These are phyloP conservation scores for Wickerhamiella azyma DNA, from an alignment of 805 yeast genomes.

Conservation along the genomic window DNA sequence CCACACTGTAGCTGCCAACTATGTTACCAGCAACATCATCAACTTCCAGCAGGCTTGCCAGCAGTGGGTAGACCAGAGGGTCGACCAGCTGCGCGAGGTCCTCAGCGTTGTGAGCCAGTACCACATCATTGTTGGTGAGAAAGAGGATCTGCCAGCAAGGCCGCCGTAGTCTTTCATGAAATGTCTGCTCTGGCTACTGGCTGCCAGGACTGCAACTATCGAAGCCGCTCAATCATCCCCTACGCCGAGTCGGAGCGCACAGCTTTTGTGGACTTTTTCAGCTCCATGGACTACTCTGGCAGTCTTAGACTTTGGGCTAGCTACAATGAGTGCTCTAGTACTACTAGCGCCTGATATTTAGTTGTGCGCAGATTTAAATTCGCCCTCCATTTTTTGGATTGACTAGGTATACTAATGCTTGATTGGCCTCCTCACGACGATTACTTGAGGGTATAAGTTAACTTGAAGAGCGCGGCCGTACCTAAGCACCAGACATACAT, in stretches of 20 bases:
- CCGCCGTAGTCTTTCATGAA: neutral
- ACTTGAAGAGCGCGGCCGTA: no score
- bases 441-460: no score
- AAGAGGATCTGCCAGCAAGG: neutral
- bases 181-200: neutral
- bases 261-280: neutral
- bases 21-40: neutral
- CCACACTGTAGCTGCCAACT: no score
- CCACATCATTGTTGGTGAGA: neutral
- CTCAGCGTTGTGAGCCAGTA: neutral
- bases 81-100: neutral
- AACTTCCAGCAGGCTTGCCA: neutral
- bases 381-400: no score
- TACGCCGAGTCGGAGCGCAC: neutral
- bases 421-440: no score
- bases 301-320: neutral
- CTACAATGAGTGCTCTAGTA: neutral
- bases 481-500: no score
- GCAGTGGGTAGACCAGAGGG: neutral
- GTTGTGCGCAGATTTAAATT: no score
- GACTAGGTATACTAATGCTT: no score
- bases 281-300: neutral
- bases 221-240: neutral
- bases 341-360: neutral
- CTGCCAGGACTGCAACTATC: neutral